Percentiles rank a stretch among this genome's conserved stretches.
Evolutionary conservation across 164 flowering plant genomes (phyloP).

Genomic region (Macadamia tetraphylla): DNA sequence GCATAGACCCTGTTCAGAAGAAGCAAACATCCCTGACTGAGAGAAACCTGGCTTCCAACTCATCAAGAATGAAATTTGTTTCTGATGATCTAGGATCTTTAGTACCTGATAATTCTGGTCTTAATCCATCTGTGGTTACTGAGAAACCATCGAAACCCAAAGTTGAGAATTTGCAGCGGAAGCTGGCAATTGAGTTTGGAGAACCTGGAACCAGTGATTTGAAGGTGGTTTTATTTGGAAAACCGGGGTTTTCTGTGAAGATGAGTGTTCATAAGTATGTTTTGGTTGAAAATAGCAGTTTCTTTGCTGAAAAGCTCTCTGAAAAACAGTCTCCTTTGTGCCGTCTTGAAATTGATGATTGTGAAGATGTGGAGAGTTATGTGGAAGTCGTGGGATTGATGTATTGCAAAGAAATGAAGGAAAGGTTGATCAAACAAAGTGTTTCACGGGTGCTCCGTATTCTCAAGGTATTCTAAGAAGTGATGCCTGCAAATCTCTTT

Average conservation of each 20-base stretch:
- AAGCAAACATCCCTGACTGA: conserved; percentile 39
- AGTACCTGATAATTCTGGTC: conserved; percentile 26
- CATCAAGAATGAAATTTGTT: conserved; percentile 35
- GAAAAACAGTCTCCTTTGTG: conserved; percentile 16
- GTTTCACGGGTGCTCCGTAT: conserved; percentile 84
- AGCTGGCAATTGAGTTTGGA: conserved; percentile 88
- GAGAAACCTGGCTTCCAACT: conserved; percentile 29
- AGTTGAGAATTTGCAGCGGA: conserved; percentile 55
- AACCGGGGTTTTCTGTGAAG: conserved; percentile 80
- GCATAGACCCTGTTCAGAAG: conserved; percentile 36
- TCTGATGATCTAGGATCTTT: conserved; percentile 34
- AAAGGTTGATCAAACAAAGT: conserved; percentile 75
- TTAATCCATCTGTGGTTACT: conserved; percentile 25
- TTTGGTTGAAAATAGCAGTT: conserved; percentile 53
- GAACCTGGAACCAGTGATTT: conserved; percentile 80
- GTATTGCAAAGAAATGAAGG: conserved; percentile 92
- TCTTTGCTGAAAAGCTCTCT: conserved; percentile 56
- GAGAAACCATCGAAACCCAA: conserved; percentile 52
- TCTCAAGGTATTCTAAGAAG: conserved; percentile 63
- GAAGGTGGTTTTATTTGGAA: conserved; percentile 71
- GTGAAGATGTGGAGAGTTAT: conserved; percentile 89
- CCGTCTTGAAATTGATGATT: conserved; percentile 60
- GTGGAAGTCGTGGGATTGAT: conserved; percentile 93
- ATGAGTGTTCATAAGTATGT: conserved; percentile 74
- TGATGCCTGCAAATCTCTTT: background rate